phyloP scores from a whole-genome alignment of 257 asterid genomes.

The Dorcoceras hygrometricum region DNA sequence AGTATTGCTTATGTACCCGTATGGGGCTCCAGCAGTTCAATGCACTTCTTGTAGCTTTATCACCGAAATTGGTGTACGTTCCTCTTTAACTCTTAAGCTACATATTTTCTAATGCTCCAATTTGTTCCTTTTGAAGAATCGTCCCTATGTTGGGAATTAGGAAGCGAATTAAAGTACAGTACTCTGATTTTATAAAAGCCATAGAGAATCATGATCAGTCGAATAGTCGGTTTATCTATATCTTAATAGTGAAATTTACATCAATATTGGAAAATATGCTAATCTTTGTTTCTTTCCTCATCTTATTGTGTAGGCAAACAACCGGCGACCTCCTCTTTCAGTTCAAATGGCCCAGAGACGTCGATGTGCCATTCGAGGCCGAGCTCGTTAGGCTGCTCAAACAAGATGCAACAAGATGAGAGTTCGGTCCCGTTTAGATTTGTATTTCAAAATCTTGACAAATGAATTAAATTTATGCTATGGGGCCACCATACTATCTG shows the following conservation, averaged over 20 bases:
- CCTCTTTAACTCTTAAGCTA: slow-evolving; percentile 22
- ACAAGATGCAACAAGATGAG: slow-evolving; percentile 3
- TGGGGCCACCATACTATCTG: no score
- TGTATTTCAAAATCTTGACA: background rate
- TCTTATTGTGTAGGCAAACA: slow-evolving; percentile 55
- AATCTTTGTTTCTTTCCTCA: slow-evolving; percentile 18
- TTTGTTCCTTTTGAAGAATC: background rate
- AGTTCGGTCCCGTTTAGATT: background rate
- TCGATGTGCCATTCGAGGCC: slow-evolving; percentile 38
- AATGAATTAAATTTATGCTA: no score
- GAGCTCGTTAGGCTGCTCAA: slow-evolving; percentile 36
- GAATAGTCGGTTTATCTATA: background rate
- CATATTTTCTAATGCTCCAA: background rate
- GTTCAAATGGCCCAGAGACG: slow-evolving; percentile 62
- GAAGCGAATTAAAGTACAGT: background rate
- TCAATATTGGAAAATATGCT: background rate
- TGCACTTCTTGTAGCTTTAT: slow-evolving; percentile 72
- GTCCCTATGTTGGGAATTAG: background rate
- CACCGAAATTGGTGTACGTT: slow-evolving; percentile 73
- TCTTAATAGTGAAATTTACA: background rate
- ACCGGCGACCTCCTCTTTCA: slow-evolving; percentile 72
- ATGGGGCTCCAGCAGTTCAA: slow-evolving; percentile 72
- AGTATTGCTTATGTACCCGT: slow-evolving; percentile 75
- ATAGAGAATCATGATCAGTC: no score
- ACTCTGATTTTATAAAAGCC: background rate